These are phyloP conservation scores for Seiridium cupressi DNA, from an alignment of 2,329 filamentous ascomycete genomes.

Conservation along the genomic window DNA sequence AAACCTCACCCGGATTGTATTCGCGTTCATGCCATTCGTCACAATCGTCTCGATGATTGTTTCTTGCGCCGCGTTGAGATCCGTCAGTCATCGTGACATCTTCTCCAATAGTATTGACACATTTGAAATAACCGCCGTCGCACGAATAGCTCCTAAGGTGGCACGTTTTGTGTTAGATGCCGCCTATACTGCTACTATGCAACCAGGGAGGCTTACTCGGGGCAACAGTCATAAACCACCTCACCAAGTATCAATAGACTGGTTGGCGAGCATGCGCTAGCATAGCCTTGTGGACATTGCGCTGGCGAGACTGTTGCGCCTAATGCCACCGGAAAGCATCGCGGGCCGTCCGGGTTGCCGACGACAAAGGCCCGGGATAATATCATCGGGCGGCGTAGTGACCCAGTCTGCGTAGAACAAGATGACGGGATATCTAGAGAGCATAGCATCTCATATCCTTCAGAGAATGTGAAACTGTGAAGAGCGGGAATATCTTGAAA, in stretches of 20 bases:
- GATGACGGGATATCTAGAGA: background rate
- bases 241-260: background rate
- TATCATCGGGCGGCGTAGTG: background rate
- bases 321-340: background rate
- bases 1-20: background rate
- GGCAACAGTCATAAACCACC: background rate
- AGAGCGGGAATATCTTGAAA: no score
- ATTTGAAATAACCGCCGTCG: background rate
- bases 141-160: background rate
- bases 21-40: conserved; percentile 1
- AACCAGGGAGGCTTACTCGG: background rate
- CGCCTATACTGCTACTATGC: no score
- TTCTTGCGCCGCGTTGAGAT: background rate
- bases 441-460: background rate
- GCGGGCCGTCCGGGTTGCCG: background rate
- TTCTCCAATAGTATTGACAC: background rate
- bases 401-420: background rate
- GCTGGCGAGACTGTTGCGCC: background rate
- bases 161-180: background rate
- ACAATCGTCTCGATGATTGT: background rate
- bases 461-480: no score
- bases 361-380: background rate
- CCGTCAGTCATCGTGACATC: background rate
- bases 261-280: background rate
- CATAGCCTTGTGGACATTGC: background rate